Base-by-base conservation (phyloP, 192 early-diverging fungal species). In the Paraglomus brasilianum region DNA sequence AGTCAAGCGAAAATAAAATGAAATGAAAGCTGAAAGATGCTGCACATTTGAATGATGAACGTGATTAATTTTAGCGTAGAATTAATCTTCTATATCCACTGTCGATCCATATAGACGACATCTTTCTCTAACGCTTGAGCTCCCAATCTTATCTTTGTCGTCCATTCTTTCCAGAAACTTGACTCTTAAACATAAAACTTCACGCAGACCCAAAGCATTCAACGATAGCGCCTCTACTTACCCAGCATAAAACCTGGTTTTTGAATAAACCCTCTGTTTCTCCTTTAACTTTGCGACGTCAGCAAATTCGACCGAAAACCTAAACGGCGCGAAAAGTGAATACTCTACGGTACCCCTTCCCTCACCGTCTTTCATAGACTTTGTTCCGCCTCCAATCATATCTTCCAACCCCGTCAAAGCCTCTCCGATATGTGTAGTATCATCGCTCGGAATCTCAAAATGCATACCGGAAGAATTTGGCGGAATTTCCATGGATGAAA, bases 231-330 rank as follows among this genome's bases (percentile, higher is more conserved):
- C 3, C 3, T 2, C 30, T 51, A 51, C 57, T 75, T 75, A 85
- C 81, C 83, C 83, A 21, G 81, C 83, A 43, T 85, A 85, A 46
- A 82, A 85, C 52, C 81, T 60, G 1, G 69, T 70, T n/a, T 75
- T 69, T 6, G 81, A 82, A 66, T 72, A 78, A 10, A 83, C 57
- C 10, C 74, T 66, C 8, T 75, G 69, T 42, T 78, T 75, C 44
- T 77, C 69, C 41, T 78, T 76, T 8, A 85, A 69, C 2, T 49
- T 22, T 5, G 68, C 30, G 5, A 85, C 74, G 30, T 80, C 73
- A 2, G 42, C 44, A 61, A 85, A 85, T 47, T 80, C 76, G 7
- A 81, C 81, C 42, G 80, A 78, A 64, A 85, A 83, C 38, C 83
- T 72, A 56, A 83, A 85, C 0, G 83, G 83, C 9, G 83, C 74